Evolutionary conservation across 352 stramenopile species (phyloP).

Genomic region (Phytophthora meadii): DNA sequence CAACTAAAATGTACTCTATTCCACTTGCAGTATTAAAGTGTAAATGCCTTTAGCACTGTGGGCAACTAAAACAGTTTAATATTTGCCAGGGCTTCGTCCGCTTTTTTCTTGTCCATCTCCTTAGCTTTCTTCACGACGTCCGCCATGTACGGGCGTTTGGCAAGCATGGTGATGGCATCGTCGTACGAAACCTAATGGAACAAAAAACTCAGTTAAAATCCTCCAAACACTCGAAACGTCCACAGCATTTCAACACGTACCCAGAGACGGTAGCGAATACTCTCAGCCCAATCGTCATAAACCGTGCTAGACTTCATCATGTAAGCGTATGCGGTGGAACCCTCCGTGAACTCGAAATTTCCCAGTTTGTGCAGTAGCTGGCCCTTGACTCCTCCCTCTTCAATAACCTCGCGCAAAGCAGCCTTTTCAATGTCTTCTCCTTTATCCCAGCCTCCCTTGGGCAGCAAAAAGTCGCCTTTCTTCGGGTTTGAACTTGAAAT

Average conservation of each 20-base stretch:
- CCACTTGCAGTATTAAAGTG: no score
- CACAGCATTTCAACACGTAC: conserved; percentile 5
- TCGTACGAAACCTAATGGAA: conserved; percentile 15
- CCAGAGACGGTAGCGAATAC: conserved; percentile 23
- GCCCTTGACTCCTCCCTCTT: conserved; percentile 26
- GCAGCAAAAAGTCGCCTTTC: conserved; percentile 22
- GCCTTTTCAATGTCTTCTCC: conserved; percentile 6
- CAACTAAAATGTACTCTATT: no score
- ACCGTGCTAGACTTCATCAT: conserved; percentile 12
- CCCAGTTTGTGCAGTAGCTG: not conserved
- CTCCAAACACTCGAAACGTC: no score
- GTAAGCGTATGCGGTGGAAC: conserved; percentile 5
- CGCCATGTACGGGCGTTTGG: conserved; percentile 2
- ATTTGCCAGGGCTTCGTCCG: no score
- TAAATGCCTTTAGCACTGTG: no score
- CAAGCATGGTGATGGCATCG: conserved; percentile 12
- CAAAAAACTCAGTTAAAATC: not conserved
- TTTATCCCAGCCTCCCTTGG: conserved; percentile 26
- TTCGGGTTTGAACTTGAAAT: conserved; percentile 27
- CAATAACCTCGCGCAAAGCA: conserved; percentile 17
- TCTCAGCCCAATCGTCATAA: conserved; percentile 28
- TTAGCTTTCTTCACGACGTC: conserved; percentile 10
- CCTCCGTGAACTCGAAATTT: not conserved
- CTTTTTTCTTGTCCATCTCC: not conserved
- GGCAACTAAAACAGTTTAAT: no score